A percentile compares a stretch with the other conserved stretches of the same genome.
These are phyloP conservation scores for Bryoerythrophyllum caledonicum DNA, from an alignment of 225 moss, liverwort and hornwort species.

Conservation along the genomic window DNA sequence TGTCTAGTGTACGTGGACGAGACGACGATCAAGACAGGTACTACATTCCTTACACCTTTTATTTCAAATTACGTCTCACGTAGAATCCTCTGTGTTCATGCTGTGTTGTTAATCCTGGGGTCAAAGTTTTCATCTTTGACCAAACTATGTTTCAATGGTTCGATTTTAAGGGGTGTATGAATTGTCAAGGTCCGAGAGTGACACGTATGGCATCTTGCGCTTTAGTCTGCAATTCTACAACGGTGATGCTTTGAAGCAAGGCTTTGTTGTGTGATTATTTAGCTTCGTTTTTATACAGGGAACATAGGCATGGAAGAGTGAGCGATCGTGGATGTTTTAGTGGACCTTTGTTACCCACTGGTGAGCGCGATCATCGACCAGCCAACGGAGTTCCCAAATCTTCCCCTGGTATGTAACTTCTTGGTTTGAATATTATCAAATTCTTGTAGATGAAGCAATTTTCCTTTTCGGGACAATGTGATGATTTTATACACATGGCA, in stretches of 20 bases:
- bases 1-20: conserved; percentile 35
- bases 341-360: conserved; percentile 49
- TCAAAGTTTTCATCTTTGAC: conserved; percentile 6
- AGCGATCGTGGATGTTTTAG: conserved; percentile 47
- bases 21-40: conserved; percentile 76
- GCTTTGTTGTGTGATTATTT: conserved; percentile 8
- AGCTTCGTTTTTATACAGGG: conserved; percentile 22
- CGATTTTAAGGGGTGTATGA: neutral
- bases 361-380: conserved; percentile 55
- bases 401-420: conserved; percentile 29
- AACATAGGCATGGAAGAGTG: conserved; percentile 51
- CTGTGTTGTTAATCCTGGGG: conserved; percentile 16
- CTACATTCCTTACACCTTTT: conserved; percentile 14
- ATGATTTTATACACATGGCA: neutral
- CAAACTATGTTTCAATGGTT: conserved; percentile 12
- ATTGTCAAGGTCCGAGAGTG: conserved; percentile 6
- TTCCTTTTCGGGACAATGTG: neutral
- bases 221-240: neutral
- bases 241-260: neutral
- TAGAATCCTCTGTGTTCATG: neutral
- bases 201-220: neutral
- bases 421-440: neutral
- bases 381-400: conserved; percentile 55
- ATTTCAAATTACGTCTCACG: conserved; percentile 1
- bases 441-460: conserved; percentile 19